Evolutionary conservation across 2,329 filamentous ascomycete genomes (phyloP), one percentile per base, ranked within the genome.

Genomic region (Alternaria dauci): DNA sequence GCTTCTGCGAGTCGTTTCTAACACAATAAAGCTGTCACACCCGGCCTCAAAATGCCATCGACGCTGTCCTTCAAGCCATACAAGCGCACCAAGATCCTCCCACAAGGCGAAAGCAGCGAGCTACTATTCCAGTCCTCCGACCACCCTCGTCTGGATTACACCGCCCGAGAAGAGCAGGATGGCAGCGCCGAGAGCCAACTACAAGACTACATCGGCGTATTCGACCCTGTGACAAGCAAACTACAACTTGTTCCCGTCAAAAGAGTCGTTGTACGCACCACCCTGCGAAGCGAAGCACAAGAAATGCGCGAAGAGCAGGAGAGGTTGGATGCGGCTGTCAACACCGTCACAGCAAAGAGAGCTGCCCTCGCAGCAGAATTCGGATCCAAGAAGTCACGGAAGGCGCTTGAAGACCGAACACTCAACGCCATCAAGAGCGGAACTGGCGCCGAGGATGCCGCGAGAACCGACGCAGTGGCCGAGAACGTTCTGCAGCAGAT

Each of bases 341-440:
- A 57, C 58, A 78, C 66, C 44, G 85, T 85, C 71, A 81, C 85
- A 70, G 86, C 89, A 28, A 86, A 86, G 73, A 87, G 87, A 68
- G 89, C 88, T 69, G 87, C 89, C 2, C 87, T 96, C 12, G 91
- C 91, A 41, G 85, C 91, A 70, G 88, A 90, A 32, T 96, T 96
- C 72, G 92, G 92, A 76, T 94, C 91, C 26, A 93, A 92, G 82
- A 94, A 94, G 80, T 90, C 92, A 23, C 91, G 89, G 83, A 94
- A 94, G 80, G 90, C 88, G 1, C 88, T 95, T 68, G 83, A 85
- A 28, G 86, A 89, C 57, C 84, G 86, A 65, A 88, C 88, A 2
- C 85, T 91, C 70, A 93, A 94, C 72, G 90, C 90, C 18, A 92
- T 94, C 68, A 73, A 75, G 28, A 72, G 69, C 18, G 61, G 63